Evolutionary conservation across 75 land plant species (phyloP), one percentile per base, ranked within the genome.

Genomic region (Larix kaempferi): DNA sequence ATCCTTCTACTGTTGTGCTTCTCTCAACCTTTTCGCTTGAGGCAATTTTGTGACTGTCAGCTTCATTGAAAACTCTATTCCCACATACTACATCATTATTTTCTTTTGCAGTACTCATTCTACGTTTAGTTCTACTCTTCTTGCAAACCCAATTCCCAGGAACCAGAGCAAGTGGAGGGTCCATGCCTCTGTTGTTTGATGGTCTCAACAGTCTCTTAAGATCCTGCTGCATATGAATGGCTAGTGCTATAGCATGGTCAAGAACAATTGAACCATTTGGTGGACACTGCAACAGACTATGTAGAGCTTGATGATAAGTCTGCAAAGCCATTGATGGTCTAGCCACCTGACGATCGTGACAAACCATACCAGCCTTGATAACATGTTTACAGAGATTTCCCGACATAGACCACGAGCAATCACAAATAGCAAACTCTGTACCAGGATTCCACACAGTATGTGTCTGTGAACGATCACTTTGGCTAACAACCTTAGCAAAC

Each of bases 331-430:
- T 76, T 58, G 91, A 89, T n/a, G 81, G 80, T 49, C 21, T 41
- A 49, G 67, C 75, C 62, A 80, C 56, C 56, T 84, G 86, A 57
- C 75, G 80, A 17, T 78, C 54, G 16, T 86, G 88, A 71, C 66
- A 82, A 59, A 87, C 57, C n/a, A 52, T 83, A 15, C 60, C 80
- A 37, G 80, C 83, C 78, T 91, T 91, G 19, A 88, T 66, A 56
- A 82, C 77, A 74, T 94, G 97, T 78, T 94, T 89, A 73, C 94
- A 94, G 1, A 92, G 52, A 57, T 91, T 84, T 21, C 97, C 97
- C 79, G 74, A 81, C 80, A 82, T 82, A 52, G 89, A 89, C 89
- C 90, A 88, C 64, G 62, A 57, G 71, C 97, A 94, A 69, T 88
- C 86, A 77, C 94, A 94, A 23, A 83, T 59, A 26, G 89, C 86